These are phyloP conservation scores for Chrysanthemum seticuspe DNA, from an alignment of 129 eudicot genomes.

Conservation along the genomic window DNA sequence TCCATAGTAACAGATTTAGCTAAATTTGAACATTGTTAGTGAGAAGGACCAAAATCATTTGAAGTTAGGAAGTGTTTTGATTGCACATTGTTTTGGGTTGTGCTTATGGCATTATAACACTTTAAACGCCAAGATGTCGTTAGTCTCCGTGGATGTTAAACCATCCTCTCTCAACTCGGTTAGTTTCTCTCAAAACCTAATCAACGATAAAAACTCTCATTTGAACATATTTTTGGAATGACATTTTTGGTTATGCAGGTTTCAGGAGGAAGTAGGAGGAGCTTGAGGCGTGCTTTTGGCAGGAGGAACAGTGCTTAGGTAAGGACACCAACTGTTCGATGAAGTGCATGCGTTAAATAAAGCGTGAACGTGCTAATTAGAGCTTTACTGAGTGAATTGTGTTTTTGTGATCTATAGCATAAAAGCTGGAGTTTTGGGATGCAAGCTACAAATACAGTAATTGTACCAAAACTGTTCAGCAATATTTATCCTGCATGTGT, in stretches of 20 bases:
- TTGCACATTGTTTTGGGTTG: no score
- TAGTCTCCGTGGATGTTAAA: conserved; percentile 43
- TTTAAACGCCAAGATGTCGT: conserved; percentile 63
- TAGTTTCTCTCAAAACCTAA: conserved; percentile 9
- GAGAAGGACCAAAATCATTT: no score
- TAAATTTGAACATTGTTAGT: no score
- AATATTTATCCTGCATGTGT: conserved; percentile 27
- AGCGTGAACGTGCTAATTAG: conserved; percentile 7
- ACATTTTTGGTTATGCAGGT: conserved; percentile 5
- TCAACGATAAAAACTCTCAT: not conserved
- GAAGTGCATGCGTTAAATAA: conserved; percentile 28
- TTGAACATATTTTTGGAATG: not conserved
- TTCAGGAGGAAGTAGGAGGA: conserved; percentile 20
- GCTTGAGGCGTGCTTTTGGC: conserved; percentile 25
- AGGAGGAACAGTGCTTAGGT: conserved; percentile 20
- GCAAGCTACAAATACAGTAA: conserved; percentile 19
- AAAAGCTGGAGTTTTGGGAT: conserved; percentile 24
- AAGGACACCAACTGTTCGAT: conserved; percentile 24
- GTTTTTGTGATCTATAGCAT: conserved; percentile 19
- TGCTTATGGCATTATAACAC: no score
- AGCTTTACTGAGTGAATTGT: conserved; percentile 22
- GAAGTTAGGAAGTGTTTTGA: no score
- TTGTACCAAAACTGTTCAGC: conserved; percentile 25
- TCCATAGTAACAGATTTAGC: no score
- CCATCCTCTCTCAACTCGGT: conserved; percentile 36